Percentiles rank a stretch among this genome's conserved stretches.
These are phyloP conservation scores for Nicotiana paniculata DNA, from an alignment of 257 asterid genomes.

Conservation along the genomic window DNA sequence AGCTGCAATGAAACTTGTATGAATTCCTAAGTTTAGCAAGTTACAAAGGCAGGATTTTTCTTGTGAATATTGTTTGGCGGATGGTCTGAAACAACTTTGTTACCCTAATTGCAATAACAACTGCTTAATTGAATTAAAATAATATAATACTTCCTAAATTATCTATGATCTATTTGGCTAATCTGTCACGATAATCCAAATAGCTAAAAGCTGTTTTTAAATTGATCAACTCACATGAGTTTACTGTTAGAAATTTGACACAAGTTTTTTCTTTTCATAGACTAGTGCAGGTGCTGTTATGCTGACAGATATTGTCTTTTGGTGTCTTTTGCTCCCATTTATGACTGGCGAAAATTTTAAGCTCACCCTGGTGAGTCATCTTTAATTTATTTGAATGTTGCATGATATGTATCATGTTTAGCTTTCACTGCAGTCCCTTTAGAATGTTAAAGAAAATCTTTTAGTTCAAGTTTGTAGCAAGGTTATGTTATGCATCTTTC, in stretches of 20 bases:
- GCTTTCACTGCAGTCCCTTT: not conserved
- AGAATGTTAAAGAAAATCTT: not conserved
- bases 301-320: conserved; percentile 81
- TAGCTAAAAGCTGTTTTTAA: not conserved
- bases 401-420: not conserved
- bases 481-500: not conserved
- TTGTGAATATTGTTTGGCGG: not conserved
- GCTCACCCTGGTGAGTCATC: conserved; percentile 59
- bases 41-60: not conserved
- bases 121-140: not conserved
- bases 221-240: not conserved
- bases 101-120: not conserved
- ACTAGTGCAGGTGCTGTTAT: conserved; percentile 74
- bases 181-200: not conserved
- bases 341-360: conserved; percentile 57
- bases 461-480: not conserved
- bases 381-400: not conserved
- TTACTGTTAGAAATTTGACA: not conserved
- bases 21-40: not conserved
- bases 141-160: not conserved
- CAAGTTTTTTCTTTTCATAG: conserved; percentile 22
- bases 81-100: not conserved
- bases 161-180: not conserved
- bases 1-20: not conserved
- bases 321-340: conserved; percentile 87